Conservation (phyloP, 2,329 filamentous ascomycete species). For the Botrytis porri region DNA sequence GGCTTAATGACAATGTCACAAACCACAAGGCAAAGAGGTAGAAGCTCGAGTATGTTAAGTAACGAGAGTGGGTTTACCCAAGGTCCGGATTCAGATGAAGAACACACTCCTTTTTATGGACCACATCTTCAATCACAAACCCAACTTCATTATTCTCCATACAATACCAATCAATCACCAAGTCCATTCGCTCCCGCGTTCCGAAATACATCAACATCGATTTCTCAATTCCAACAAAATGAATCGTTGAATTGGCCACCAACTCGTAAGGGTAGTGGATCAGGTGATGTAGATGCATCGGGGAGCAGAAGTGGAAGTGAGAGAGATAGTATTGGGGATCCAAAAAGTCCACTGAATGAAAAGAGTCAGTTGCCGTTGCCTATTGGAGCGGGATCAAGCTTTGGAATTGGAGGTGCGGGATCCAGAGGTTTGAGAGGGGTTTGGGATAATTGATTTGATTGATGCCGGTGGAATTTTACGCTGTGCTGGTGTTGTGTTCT, state of each 20-base stretch:
- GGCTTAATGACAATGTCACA: slow-evolving; percentile 10
- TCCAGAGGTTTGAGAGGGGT: slow-evolving; percentile 2
- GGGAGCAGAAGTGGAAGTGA: slow-evolving; percentile 43
- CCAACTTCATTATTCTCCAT: slow-evolving; percentile 11
- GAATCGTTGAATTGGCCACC: neutral
- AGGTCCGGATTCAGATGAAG: slow-evolving; percentile 46
- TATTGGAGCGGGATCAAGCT: neutral
- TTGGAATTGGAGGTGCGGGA: neutral
- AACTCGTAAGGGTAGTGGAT: slow-evolving; percentile 18
- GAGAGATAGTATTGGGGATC: slow-evolving; percentile 49
- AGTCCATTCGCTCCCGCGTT: slow-evolving; percentile 8
- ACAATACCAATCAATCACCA: slow-evolving; percentile 10
- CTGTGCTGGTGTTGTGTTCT: neutral
- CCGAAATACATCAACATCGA: neutral
- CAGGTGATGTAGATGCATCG: slow-evolving; percentile 26
- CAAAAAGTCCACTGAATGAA: slow-evolving; percentile 47
- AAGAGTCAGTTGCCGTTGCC: slow-evolving; percentile 16
- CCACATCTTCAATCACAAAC: slow-evolving; percentile 11
- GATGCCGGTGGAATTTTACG: neutral
- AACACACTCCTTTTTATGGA: neutral
- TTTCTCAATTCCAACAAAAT: neutral
- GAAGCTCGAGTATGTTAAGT: slow-evolving; percentile 66
- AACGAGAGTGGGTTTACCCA: slow-evolving; percentile 66
- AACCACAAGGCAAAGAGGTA: slow-evolving; percentile 12
- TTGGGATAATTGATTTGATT: slow-evolving; percentile 12